phyloP scores from a whole-genome alignment of 2,329 filamentous ascomycete species.

The Fusarium nisikadoi region DNA sequence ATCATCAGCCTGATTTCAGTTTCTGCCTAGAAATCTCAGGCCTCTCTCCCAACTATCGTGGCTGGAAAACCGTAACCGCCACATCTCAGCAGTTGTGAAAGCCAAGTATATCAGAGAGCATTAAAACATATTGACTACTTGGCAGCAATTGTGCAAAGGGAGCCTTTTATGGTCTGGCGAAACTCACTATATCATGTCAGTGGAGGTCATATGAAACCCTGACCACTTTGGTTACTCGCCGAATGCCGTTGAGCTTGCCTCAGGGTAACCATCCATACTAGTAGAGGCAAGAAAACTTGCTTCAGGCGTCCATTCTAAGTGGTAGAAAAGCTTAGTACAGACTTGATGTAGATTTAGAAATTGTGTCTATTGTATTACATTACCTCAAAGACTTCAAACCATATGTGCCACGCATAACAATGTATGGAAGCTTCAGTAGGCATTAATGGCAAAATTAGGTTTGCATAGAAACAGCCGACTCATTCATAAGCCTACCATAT shows the following conservation, averaged over 20 bases:
- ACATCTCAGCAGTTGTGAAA: neutral
- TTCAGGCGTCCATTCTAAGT: neutral
- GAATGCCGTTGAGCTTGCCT: neutral
- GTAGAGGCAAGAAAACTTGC: neutral
- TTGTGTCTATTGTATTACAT: no score
- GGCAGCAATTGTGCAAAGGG: neutral
- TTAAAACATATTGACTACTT: neutral
- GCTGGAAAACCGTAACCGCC: neutral
- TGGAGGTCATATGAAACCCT: neutral
- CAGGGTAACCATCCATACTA: neutral
- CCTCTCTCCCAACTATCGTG: neutral
- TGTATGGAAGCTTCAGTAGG: no score
- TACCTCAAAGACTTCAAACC: no score
- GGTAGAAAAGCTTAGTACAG: neutral
- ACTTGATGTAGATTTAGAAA: neutral
- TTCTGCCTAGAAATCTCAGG: constrained; percentile 8
- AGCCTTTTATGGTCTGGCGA: neutral
- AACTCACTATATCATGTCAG: neutral
- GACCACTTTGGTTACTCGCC: neutral
- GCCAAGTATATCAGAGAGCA: neutral
- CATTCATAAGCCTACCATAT: no score
- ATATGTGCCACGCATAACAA: no score
- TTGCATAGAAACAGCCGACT: no score
- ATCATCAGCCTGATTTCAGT: neutral
- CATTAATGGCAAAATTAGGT: no score